Base-by-base conservation (phyloP, 306 rosid genomes). In the Cucurbita pepo region DNA sequence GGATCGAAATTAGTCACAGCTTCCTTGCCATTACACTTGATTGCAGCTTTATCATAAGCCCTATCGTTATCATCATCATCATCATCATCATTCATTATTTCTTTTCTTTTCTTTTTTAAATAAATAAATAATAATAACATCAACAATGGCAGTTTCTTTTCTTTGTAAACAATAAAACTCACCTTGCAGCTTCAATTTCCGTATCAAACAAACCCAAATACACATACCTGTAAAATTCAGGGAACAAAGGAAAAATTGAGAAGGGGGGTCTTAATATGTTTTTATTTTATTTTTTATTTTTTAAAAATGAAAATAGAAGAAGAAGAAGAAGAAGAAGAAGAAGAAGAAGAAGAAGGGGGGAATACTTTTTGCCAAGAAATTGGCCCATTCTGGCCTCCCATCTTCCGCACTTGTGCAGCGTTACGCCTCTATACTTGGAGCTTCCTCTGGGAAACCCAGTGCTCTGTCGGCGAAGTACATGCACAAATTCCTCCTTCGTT, bases 361-460 rank as follows among this genome's bases (percentile, higher is more conserved):
- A 1, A 52, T 88, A 95, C 99, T 95, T 95, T 91, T 89, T 95
- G 78, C 99, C 97, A 71, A 95, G 79, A 85, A 95, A 95, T 79
- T 95, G 99, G 59, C 97, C 99, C 99, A 95, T 95, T 56, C 99
- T 64, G 15, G 99, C 99, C 30, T 95, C 99, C 99, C 99, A 95
- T 88, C 99, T 86, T 77, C 99, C 99, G 79, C 99, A 95, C 79
- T 95, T 95, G 69, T 95, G 99, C 85, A 95, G 84, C 62, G 99
- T 95, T 4, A 95, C 99, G 25, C 99, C 99, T 86, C 99, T 91
- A 84, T 88, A 95, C 69, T 95, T 95, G n/a, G 99, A 95, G 85
- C 99, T 95, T 30, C 99, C 99, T 75, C 99, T 89, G 1, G 99
- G 99, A 80, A 86, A 95, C 30, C 99, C 99, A 57, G 97, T 95